Conservation (phyloP, 2,329 filamentous ascomycete genomes). For the Fusarium mundagurra region DNA sequence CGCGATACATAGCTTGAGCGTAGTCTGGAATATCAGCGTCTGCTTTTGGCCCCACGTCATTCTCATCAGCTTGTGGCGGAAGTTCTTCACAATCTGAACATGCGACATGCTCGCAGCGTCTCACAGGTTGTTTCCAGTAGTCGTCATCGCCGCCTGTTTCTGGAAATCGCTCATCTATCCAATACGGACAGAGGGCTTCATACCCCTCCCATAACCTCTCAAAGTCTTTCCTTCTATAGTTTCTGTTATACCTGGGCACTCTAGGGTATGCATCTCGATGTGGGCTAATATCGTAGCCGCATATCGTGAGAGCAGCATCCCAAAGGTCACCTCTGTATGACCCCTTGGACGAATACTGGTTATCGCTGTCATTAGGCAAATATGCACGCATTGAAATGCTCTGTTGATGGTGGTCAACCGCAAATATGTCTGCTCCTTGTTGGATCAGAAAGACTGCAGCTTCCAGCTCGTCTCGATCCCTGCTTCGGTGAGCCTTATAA, state of each 20-base stretch:
- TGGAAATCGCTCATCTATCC: conserved; percentile 11
- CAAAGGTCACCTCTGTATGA: conserved; percentile 26
- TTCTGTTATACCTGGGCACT: conserved; percentile 1
- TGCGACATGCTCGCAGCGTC: neutral
- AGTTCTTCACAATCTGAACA: conserved; percentile 2
- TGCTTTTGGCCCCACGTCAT: neutral
- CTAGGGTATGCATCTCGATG: conserved; percentile 1
- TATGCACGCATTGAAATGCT: conserved; percentile 3
- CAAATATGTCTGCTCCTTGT: neutral
- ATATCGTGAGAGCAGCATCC: conserved; percentile 15
- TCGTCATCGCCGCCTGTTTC: neutral
- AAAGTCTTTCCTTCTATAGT: conserved; percentile 16
- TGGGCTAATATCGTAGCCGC: neutral
- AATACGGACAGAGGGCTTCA: conserved; percentile 21
- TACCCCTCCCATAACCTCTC: conserved; percentile 16
- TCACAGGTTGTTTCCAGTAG: conserved; percentile 9
- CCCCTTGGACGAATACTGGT: conserved; percentile 3
- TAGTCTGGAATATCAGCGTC: neutral
- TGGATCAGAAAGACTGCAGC: neutral
- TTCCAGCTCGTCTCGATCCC: neutral
- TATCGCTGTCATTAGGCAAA: conserved; percentile 1
- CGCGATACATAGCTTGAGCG: neutral
- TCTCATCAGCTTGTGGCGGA: no score
- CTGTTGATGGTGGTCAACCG: neutral
- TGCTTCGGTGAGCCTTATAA: neutral